A percentile compares a stretch with the other conserved stretches of the same genome.
Conservation (phyloP, 345 rosid species). For the Gossypium anomalum region DNA sequence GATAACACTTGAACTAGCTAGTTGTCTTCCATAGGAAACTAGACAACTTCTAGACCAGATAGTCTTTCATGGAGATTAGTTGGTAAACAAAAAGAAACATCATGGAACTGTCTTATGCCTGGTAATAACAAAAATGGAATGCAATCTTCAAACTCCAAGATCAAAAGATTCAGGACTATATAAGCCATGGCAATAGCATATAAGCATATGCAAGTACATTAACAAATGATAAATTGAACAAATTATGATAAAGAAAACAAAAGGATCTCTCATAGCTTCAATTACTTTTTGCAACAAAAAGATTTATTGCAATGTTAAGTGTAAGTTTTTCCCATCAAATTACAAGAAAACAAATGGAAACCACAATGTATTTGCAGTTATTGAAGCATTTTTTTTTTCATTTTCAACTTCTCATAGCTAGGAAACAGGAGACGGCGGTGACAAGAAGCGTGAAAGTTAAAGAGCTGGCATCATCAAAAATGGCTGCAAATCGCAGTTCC, state of each 20-base stretch:
- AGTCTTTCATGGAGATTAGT: constrained; percentile 55
- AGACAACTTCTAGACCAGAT: constrained; percentile 32
- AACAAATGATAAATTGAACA: background rate
- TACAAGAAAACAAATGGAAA: constrained; percentile 1
- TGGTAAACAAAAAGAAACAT: constrained; percentile 27
- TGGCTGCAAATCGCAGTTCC: constrained; percentile 40
- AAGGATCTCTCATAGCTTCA: background rate
- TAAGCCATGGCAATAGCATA: background rate
- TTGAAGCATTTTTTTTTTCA: background rate
- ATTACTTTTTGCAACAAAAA: too few relatives aligned
- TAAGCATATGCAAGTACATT: background rate
- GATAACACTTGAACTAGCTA: too few relatives aligned
- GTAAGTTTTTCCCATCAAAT: background rate
- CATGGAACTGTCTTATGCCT: background rate
- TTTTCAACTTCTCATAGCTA: constrained; percentile 14
- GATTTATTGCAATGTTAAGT: background rate
- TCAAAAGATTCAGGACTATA: background rate
- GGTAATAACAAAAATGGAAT: background rate
- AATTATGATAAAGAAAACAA: background rate
- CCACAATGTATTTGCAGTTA: background rate
- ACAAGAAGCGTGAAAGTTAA: constrained; percentile 31
- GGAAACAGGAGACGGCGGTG: constrained; percentile 40
- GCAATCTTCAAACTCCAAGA: background rate
- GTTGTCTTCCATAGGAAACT: too few relatives aligned
- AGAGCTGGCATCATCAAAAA: constrained; percentile 40